Evolutionary conservation across 805 yeast species (phyloP), one percentile per base, ranked within the genome.

Genomic region (Schwanniomyces yamadae): DNA sequence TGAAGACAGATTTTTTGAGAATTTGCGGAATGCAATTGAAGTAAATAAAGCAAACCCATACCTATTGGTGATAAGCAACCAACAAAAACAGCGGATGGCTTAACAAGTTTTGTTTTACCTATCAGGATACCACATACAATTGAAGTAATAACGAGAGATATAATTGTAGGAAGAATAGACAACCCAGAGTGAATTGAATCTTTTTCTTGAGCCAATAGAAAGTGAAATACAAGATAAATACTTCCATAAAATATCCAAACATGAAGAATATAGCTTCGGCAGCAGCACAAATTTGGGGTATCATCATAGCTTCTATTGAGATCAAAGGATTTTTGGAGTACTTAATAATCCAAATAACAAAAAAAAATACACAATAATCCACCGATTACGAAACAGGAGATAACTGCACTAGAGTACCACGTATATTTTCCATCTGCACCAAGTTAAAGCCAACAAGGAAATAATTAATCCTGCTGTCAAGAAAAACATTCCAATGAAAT

Each of bases 351-450:
- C 72, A 74, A 20, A 63, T 31, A 11, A 50, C 45, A 32, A 73
- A 74, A 74, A 0, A 40, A 42, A 6, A 58, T 39, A 6, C 61
- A 17, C 1, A 67, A 38, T 1, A 67, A 12, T 2, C 59, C 60
- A 4, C 81, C 79, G 20, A 78, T 27, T 8, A 75, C 56, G 31
- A 80, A 61, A 34, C 70, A 70, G 5, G 56, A 42, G 5, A 80
- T 69, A 6, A 75, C 75, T 4, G 74, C 66, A 12, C 73, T 75
- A 0, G 80, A 71, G 3, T 55, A 48, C 85, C 85, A 80, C 1
- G 69, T 49, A 44, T 57, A 66, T 27, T 68, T 56, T 18, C 55
- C 54, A 4, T 75, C 76, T 3, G 56, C 41, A 11, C 81, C 82
- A 43, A 77, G 80, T 66, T 19, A 78, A 51, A 0, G 71, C 84